A percentile compares a stretch with the other conserved stretches of the same genome.
Evolutionary conservation across 148 eudicot species (phyloP).

Genomic region (Silene latifolia): DNA sequence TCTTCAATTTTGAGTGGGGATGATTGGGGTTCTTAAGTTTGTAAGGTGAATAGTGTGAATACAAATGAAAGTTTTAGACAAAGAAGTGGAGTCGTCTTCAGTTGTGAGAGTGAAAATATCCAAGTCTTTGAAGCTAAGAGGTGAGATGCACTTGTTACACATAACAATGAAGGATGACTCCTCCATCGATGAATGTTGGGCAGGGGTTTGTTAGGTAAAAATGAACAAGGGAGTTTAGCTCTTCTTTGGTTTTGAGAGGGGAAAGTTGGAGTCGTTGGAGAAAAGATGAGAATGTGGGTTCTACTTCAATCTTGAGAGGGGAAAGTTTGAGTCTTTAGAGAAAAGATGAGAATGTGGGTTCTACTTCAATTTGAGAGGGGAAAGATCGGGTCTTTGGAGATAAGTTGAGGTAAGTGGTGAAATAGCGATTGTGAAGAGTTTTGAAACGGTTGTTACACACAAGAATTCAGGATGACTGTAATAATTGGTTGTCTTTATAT

Average conservation of each 20-base stretch:
- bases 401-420: background rate
- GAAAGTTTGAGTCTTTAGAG: background rate
- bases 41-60: no score
- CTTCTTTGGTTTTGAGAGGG: background rate
- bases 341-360: background rate
- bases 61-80: no score
- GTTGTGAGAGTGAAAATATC: background rate
- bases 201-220: background rate
- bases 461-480: background rate
- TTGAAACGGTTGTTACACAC: background rate
- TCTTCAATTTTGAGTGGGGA: no score
- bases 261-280: no score
- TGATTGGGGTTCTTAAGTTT: no score
- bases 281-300: no score
- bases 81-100: background rate
- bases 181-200: background rate
- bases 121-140: background rate
- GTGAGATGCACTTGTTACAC: background rate
- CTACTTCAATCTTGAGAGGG: background rate
- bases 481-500: background rate
- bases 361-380: background rate
- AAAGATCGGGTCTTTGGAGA: background rate
- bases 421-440: background rate
- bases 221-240: background rate
- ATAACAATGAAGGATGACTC: background rate